A percentile compares a stretch with the other conserved stretches of the same genome.
Evolutionary conservation across 345 rosid genomes (phyloP).

Genomic region (Eucalyptus shirleyi): DNA sequence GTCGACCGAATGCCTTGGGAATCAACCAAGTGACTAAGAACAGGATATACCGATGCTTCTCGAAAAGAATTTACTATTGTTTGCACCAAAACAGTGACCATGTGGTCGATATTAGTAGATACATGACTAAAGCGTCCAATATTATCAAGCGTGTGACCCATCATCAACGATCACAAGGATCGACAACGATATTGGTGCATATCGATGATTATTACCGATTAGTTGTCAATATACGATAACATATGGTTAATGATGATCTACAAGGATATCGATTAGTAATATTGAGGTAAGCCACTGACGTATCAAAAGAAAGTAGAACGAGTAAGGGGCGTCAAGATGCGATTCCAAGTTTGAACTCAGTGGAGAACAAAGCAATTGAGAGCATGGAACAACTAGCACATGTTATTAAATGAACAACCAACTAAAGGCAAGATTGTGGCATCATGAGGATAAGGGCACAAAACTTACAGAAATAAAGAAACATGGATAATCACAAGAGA

Average conservation of each 20-base stretch:
- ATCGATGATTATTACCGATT: rapidly evolving
- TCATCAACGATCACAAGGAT: not conserved
- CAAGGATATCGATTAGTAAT: not conserved
- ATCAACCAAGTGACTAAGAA: not conserved
- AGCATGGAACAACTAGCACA: too few species aligned
- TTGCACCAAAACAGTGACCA: not conserved
- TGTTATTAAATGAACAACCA: not conserved
- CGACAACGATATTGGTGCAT: not conserved
- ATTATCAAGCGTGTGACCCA: not conserved
- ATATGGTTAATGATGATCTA: too few species aligned
- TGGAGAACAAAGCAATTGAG: too few species aligned
- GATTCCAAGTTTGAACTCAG: too few species aligned
- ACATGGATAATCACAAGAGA: not conserved
- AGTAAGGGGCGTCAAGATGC: rapidly evolving
- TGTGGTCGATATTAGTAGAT: not conserved
- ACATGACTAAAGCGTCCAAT: not conserved
- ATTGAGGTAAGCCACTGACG: not conserved
- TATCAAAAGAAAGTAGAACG: too few species aligned
- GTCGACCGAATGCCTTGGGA: not conserved
- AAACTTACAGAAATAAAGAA: too few species aligned
- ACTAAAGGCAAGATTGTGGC: not conserved
- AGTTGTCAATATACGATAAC: not conserved
- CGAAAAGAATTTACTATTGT: not conserved
- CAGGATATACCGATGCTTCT: not conserved
- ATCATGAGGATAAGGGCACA: not conserved